These are phyloP conservation scores for Leccinum sublutescens DNA, from an alignment of 768 basidiomycete species.

Conservation along the genomic window DNA sequence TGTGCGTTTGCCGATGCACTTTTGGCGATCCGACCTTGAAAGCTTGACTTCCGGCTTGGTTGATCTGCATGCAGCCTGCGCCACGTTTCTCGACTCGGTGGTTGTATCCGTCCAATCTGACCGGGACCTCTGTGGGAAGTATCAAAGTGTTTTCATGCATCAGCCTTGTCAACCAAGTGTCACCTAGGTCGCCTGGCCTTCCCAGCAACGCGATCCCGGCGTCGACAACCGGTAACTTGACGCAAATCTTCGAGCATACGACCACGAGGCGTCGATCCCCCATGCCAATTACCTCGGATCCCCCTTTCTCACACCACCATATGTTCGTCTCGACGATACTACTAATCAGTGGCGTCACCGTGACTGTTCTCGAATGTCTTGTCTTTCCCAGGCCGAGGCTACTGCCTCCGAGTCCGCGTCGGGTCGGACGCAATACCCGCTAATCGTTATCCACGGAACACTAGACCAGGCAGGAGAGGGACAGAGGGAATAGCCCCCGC, in stretches of 20 bases:
- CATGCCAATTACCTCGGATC: not conserved
- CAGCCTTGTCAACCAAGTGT: not conserved
- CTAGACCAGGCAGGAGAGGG: too few relatives aligned
- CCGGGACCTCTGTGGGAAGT: not conserved
- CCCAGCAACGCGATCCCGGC: not conserved
- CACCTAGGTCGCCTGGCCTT: not conserved
- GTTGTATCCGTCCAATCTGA: not conserved
- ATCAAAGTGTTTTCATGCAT: not conserved
- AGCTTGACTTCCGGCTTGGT: not conserved
- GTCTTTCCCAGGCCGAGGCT: not conserved
- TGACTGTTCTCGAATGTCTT: not conserved
- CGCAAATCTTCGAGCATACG: not conserved
- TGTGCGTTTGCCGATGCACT: not conserved
- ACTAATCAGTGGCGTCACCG: not conserved
- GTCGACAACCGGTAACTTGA: not conserved
- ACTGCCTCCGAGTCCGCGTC: not conserved
- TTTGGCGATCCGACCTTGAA: not conserved
- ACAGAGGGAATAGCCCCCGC: too few relatives aligned
- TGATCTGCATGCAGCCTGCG: not conserved
- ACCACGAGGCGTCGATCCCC: not conserved
- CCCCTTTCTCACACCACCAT: not conserved
- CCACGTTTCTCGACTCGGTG: not conserved
- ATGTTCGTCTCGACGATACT: not conserved
- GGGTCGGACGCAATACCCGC: not conserved
- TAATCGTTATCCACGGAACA: not conserved